A percentile compares a stretch with the other conserved stretches of the same genome.
phyloP scores from a whole-genome alignment of 129 eudicot genomes.

The Logfia minima region DNA sequence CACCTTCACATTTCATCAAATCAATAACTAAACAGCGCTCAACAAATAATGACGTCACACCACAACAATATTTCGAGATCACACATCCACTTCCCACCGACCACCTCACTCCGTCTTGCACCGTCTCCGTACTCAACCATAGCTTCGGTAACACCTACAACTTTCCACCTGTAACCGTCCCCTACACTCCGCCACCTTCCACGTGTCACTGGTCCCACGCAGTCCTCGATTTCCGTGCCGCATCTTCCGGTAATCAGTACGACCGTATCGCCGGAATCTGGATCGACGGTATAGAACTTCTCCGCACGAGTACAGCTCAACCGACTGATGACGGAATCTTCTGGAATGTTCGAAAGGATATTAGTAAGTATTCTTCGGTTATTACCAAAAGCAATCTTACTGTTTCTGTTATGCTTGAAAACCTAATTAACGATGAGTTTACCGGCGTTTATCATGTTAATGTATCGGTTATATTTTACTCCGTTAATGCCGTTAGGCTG shows the following conservation, averaged over 20 bases:
- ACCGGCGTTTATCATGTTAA: constrained; percentile 62
- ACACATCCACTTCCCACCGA: constrained; percentile 47
- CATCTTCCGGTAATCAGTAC: constrained; percentile 52
- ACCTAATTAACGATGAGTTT: constrained; percentile 48
- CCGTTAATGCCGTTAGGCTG: constrained; percentile 5
- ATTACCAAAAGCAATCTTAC: constrained; percentile 30
- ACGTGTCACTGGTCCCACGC: constrained; percentile 48
- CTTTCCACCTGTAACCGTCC: constrained; percentile 47
- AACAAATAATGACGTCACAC: background rate
- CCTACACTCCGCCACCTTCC: constrained; percentile 48
- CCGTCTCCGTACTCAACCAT: constrained; percentile 41
- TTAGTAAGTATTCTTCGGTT: constrained; percentile 56
- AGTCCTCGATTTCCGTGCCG: constrained; percentile 43
- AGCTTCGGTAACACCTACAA: constrained; percentile 53
- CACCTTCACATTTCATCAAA: constrained; percentile 35
- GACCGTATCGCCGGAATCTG: constrained; percentile 74
- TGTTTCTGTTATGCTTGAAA: constrained; percentile 73
- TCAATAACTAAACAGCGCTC: constrained; percentile 14
- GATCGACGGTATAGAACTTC: constrained; percentile 62
- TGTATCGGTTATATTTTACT: constrained; percentile 43
- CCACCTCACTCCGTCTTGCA: constrained; percentile 45
- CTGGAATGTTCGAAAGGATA: constrained; percentile 66
- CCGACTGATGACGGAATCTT: constrained; percentile 52
- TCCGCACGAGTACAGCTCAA: constrained; percentile 77
- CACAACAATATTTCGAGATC: constrained; percentile 44